These are phyloP conservation scores for Aegilops bicornis DNA, from an alignment of 176 grass and related monocot genomes.

Conservation along the genomic window DNA sequence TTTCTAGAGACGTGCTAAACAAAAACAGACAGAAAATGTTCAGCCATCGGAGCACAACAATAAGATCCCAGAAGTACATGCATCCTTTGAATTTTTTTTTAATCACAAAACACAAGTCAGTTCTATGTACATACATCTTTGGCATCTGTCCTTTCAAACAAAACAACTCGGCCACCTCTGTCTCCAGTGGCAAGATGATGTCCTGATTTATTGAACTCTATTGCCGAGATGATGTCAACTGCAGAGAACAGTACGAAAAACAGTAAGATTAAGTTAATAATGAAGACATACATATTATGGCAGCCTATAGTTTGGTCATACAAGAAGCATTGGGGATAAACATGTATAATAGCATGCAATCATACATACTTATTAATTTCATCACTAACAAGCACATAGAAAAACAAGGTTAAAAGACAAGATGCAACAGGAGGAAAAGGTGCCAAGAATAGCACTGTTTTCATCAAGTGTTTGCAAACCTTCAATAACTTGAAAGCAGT, in stretches of 20 bases:
- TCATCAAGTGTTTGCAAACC: not conserved
- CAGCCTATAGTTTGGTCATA: constrained; percentile 17
- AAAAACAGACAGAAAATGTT: constrained; percentile 34
- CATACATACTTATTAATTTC: constrained; percentile 8
- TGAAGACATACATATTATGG: not conserved
- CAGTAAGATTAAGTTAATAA: constrained; percentile 12
- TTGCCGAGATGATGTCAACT: constrained; percentile 99
- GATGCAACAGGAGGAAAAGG: not conserved
- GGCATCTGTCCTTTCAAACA: constrained; percentile 86
- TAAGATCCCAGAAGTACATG: not conserved
- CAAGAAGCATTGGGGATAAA: constrained; percentile 6
- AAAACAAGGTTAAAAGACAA: not conserved
- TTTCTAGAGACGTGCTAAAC: constrained; percentile 63
- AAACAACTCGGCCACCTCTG: constrained; percentile 94
- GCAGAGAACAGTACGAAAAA: constrained; percentile 23
- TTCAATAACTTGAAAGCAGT: not conserved
- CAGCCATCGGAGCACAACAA: constrained; percentile 10
- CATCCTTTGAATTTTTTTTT: not conserved
- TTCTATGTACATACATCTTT: constrained; percentile 72
- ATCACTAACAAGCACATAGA: constrained; percentile 6
- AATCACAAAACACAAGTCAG: not conserved
- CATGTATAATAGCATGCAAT: constrained; percentile 12
- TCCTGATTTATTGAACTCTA: constrained; percentile 99
- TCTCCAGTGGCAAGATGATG: constrained; percentile 98
- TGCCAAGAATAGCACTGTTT: not conserved